phyloP scores from a whole-genome alignment of 441 rosid species.

The Arabidopsis hybrid region DNA sequence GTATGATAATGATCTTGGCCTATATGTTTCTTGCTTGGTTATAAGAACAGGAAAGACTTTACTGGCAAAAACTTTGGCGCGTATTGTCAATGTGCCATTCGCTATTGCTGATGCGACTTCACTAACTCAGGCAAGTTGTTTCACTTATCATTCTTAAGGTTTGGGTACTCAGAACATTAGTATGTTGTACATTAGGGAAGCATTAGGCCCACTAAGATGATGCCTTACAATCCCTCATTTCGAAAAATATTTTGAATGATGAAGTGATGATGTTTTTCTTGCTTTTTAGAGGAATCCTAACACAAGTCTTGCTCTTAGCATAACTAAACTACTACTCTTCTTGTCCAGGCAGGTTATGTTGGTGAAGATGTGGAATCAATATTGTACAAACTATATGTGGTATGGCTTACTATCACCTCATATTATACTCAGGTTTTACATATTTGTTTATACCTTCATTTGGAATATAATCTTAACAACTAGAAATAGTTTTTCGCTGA shows the following conservation, averaged over 20 bases:
- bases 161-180: background rate
- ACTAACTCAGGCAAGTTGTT: conserved; percentile 66
- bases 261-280: conserved; percentile 1
- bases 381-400: conserved; percentile 66
- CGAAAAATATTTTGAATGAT: background rate
- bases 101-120: conserved; percentile 74
- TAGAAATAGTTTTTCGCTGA: conserved; percentile 4
- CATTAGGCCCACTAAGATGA: background rate
- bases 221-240: conserved; percentile 15
- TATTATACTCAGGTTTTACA: conserved; percentile 24
- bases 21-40: conserved; percentile 46
- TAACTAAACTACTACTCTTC: conserved; percentile 37
- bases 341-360: conserved; percentile 81
- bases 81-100: conserved; percentile 73
- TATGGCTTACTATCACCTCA: conserved; percentile 45
- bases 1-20: conserved; percentile 30
- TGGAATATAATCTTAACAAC: conserved; percentile 5
- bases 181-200: background rate
- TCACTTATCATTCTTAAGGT: background rate
- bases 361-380: conserved; percentile 85
- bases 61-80: conserved; percentile 78
- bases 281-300: background rate
- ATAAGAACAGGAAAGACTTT: conserved; percentile 77
- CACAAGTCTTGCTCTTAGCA: conserved; percentile 20
- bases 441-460: conserved; percentile 2